Evolutionary conservation across 441 rosid genomes (phyloP).

Genomic region (Adansonia madagascariensis): DNA sequence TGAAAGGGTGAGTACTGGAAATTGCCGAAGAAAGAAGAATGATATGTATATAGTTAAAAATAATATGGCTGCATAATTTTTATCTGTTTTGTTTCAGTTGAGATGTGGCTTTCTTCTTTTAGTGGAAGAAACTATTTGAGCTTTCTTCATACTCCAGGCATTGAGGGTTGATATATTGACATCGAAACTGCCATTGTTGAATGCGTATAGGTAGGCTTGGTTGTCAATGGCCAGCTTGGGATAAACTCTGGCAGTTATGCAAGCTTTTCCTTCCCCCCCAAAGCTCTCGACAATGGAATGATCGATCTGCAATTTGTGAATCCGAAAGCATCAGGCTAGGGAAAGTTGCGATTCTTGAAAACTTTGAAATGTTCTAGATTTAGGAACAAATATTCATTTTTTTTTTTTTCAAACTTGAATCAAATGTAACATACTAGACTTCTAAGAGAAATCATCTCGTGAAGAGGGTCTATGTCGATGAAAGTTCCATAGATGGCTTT

Average conservation of each 20-base stretch:
- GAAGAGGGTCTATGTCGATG: slow-evolving; percentile 43
- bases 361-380: neutral
- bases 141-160: slow-evolving; percentile 49
- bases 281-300: slow-evolving; percentile 46
- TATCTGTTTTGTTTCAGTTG: slow-evolving; percentile 7
- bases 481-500: slow-evolving; percentile 50
- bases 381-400: too few species aligned
- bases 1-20: neutral
- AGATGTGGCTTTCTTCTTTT: slow-evolving; percentile 19
- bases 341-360: neutral
- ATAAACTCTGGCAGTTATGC: slow-evolving; percentile 50
- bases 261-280: slow-evolving; percentile 44
- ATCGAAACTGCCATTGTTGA: slow-evolving; percentile 39
- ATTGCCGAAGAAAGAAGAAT: neutral
- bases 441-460: slow-evolving; percentile 39
- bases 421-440: neutral
- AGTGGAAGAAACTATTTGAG: slow-evolving; percentile 25
- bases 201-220: slow-evolving; percentile 38
- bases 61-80: neutral
- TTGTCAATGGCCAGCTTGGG: slow-evolving; percentile 38
- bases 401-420: neutral
- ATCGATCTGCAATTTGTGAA: slow-evolving; percentile 11
- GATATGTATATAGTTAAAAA: neutral
- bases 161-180: slow-evolving; percentile 31
- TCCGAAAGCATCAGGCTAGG: neutral